Conservation (phyloP, 805 yeast species). For the Saccharomycopsis vini region DNA sequence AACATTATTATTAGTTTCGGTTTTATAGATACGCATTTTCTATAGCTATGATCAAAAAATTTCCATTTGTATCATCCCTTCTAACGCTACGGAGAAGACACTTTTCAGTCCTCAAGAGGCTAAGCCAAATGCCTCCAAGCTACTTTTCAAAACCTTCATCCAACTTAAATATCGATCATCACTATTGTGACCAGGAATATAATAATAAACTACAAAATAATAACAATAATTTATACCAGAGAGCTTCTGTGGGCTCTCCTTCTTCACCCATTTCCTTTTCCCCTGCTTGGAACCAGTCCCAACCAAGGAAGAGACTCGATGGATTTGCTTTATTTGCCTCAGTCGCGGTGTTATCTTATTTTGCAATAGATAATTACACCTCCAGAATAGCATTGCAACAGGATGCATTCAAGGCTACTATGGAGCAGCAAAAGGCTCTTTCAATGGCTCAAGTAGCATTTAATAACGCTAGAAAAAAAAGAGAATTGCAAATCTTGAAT, state of each 20-base stretch:
- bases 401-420: conserved; percentile 26
- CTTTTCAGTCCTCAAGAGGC: too few species aligned
- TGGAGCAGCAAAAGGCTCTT: conserved; percentile 26
- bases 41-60: too few species aligned
- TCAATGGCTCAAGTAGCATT: conserved; percentile 38
- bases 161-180: conserved; percentile 2
- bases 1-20: too few species aligned
- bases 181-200: background rate
- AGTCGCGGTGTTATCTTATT: conserved; percentile 35
- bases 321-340: conserved; percentile 37
- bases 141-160: conserved; percentile 15
- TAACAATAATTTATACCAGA: background rate
- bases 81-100: too few species aligned
- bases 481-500: conserved; percentile 42
- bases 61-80: too few species aligned
- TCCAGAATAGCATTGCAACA: conserved; percentile 31
- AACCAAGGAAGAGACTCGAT: conserved; percentile 14
- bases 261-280: background rate
- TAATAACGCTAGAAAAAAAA: conserved; percentile 41
- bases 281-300: background rate
- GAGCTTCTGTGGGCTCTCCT: background rate
- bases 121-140: conserved; percentile 18
- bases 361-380: conserved; percentile 45
- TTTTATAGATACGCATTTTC: too few species aligned
- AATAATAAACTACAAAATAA: too few species aligned